phyloP scores from a whole-genome alignment of 1,139 yeast species.

The Protomyces arabidopsidicola region DNA sequence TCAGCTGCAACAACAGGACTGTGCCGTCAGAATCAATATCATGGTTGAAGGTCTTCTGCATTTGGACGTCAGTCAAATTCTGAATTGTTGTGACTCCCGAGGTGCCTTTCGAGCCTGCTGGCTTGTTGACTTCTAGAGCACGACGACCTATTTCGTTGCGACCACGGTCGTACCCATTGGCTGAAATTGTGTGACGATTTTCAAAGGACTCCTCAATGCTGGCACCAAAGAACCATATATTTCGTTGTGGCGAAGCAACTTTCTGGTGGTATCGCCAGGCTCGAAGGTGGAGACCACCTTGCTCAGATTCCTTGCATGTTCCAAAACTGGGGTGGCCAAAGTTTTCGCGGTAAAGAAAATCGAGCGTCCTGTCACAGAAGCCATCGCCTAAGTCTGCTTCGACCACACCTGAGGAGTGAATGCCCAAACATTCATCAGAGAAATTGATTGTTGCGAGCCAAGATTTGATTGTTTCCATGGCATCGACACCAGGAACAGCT shows the following conservation, averaged over 20 bases:
- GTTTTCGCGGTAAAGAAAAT: slow-evolving; percentile 23
- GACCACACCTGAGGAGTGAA: slow-evolving; percentile 14
- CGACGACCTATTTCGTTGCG: slow-evolving; percentile 9
- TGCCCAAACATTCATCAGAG: slow-evolving; percentile 19
- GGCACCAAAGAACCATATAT: slow-evolving; percentile 10
- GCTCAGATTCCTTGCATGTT: slow-evolving; percentile 6
- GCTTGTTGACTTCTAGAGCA: too few species aligned
- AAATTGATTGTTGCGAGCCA: slow-evolving; percentile 10
- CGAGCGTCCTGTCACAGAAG: neutral
- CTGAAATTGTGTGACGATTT: neutral
- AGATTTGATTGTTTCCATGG: neutral
- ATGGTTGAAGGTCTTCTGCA: neutral
- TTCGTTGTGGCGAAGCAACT: neutral
- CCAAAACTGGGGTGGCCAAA: slow-evolving; percentile 6
- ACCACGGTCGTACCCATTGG: slow-evolving; percentile 12
- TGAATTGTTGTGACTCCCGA: neutral
- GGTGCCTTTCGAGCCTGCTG: too few species aligned
- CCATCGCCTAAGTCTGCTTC: neutral
- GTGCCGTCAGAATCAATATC: neutral
- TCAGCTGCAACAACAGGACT: neutral
- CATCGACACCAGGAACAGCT: neutral
- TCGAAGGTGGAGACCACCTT: slow-evolving; percentile 20
- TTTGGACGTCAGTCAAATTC: too few species aligned
- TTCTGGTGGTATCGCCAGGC: slow-evolving; percentile 10
- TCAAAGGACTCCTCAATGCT: slow-evolving; percentile 7